These are phyloP conservation scores for Ogataea hybrid DNA, from an alignment of 1,139 yeast species.

Conservation along the genomic window DNA sequence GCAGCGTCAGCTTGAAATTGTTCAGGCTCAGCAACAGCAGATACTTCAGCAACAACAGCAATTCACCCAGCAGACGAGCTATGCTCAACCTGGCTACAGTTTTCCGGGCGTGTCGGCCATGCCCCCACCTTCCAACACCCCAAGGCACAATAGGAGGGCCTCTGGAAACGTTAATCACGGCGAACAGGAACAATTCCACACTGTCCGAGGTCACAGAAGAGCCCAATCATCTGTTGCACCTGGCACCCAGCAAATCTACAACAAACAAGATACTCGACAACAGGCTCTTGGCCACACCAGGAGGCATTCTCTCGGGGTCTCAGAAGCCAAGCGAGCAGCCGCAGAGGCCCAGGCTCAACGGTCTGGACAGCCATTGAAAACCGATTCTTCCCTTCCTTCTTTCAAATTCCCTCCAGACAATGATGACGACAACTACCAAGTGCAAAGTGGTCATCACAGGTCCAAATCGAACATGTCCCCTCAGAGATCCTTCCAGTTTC, in stretches of 20 bases:
- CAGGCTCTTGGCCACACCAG: slow-evolving; percentile 68
- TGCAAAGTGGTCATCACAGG: slow-evolving; percentile 25
- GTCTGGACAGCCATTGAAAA: slow-evolving; percentile 37
- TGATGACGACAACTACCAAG: slow-evolving; percentile 13
- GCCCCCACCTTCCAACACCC: slow-evolving; percentile 24
- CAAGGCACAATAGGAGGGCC: slow-evolving; percentile 29
- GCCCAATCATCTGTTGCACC: slow-evolving; percentile 32
- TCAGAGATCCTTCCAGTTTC: slow-evolving; percentile 39
- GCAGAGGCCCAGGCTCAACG: slow-evolving; percentile 79
- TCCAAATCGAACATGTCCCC: slow-evolving; percentile 32
- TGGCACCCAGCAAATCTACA: slow-evolving; percentile 23
- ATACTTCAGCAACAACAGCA: slow-evolving; percentile 42
- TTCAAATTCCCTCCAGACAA: slow-evolving; percentile 58
- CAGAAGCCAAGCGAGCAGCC: slow-evolving; percentile 97
- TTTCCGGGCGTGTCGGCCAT: slow-evolving; percentile 26
- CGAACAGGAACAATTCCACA: slow-evolving; percentile 18
- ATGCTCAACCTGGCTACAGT: slow-evolving; percentile 18
- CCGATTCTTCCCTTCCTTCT: slow-evolving; percentile 29
- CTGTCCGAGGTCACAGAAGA: slow-evolving; percentile 30
- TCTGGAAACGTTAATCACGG: slow-evolving; percentile 22
- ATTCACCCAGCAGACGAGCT: slow-evolving; percentile 25
- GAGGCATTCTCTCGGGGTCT: slow-evolving; percentile 88
- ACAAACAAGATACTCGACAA: slow-evolving; percentile 26
- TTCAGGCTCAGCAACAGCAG: slow-evolving; percentile 90
- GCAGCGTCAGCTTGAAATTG: slow-evolving; percentile 88